These are phyloP conservation scores for Vanrija pseudolonga DNA, from an alignment of 1,284 basidiomycete species.

Conservation along the genomic window DNA sequence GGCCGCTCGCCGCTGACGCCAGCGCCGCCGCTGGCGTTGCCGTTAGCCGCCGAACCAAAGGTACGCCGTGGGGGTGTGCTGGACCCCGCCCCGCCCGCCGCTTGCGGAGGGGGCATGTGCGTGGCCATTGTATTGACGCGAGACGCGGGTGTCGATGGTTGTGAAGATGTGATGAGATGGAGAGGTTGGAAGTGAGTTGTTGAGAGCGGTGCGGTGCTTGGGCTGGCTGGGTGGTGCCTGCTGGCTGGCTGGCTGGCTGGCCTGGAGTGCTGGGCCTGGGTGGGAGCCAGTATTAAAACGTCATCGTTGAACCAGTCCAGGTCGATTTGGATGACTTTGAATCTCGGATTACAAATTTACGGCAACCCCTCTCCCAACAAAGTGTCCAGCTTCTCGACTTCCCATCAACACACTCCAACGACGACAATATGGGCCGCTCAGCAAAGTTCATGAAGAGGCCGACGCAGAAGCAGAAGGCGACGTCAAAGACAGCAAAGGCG, in stretches of 20 bases:
- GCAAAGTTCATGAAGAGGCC: conserved; percentile 40
- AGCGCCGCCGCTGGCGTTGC: background rate
- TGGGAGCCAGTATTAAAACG: background rate
- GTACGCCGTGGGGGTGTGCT: conserved; percentile 3
- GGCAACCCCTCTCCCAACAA: background rate
- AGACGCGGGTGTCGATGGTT: background rate
- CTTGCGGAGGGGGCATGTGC: too few species aligned
- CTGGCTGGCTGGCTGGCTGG: background rate
- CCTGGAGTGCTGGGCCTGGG: too few species aligned
- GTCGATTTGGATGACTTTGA: too few species aligned
- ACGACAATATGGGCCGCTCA: conserved; percentile 34
- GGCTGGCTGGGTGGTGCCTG: background rate
- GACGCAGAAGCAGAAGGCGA: conserved; percentile 33
- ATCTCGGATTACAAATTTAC: background rate
- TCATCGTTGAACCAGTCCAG: too few species aligned
- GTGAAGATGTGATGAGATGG: background rate
- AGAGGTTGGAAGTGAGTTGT: background rate
- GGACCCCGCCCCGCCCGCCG: background rate
- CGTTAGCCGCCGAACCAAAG: background rate
- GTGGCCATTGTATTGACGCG: background rate
- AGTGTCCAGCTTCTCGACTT: background rate
- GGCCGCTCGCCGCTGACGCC: background rate
- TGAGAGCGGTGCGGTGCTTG: background rate
- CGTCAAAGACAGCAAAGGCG: conserved; percentile 30
- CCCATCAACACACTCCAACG: background rate